Evolutionary conservation across 495 filamentous ascomycete species (phyloP).

Genomic region (Aspergillus ostianus): DNA sequence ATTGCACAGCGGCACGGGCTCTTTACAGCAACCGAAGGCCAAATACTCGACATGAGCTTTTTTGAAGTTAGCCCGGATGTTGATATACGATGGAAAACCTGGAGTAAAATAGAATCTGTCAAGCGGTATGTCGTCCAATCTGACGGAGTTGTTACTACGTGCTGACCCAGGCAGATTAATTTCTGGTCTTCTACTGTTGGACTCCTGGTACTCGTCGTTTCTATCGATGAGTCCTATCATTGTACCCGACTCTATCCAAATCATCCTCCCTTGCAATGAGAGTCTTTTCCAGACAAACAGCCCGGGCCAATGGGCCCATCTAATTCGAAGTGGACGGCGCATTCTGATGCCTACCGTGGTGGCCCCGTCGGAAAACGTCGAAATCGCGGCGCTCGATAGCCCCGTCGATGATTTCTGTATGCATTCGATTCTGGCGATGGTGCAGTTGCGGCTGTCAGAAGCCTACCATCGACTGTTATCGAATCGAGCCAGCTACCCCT

Average conservation of each 20-base stretch:
- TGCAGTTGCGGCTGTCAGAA: conserved; percentile 45
- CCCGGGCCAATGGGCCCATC: conserved; percentile 47
- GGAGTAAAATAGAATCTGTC: conserved; percentile 50
- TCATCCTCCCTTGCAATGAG: conserved; percentile 48
- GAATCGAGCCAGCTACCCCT: conserved; percentile 39
- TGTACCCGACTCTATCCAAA: conserved; percentile 45
- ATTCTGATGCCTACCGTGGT: conserved; percentile 41
- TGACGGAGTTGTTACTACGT: neutral
- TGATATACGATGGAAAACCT: conserved; percentile 52
- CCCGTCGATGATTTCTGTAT: conserved; percentile 41
- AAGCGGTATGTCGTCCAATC: conserved; percentile 37
- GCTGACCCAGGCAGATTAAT: conserved; percentile 34
- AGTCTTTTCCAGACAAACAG: conserved; percentile 45
- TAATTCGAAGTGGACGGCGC: conserved; percentile 37
- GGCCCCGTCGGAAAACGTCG: conserved; percentile 38
- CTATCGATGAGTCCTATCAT: conserved; percentile 49
- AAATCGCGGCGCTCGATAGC: conserved; percentile 34
- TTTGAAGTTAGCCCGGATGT: conserved; percentile 47
- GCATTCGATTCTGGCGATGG: conserved; percentile 37
- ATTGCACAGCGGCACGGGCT: conserved; percentile 51
- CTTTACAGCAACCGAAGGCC: conserved; percentile 46
- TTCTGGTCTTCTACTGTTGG: conserved; percentile 46
- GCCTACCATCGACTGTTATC: conserved; percentile 48
- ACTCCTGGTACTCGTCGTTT: conserved; percentile 52
- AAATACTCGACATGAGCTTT: conserved; percentile 44